Conservation (phyloP, 1,139 yeast species). For the Scheffersomyces parashehatae region DNA sequence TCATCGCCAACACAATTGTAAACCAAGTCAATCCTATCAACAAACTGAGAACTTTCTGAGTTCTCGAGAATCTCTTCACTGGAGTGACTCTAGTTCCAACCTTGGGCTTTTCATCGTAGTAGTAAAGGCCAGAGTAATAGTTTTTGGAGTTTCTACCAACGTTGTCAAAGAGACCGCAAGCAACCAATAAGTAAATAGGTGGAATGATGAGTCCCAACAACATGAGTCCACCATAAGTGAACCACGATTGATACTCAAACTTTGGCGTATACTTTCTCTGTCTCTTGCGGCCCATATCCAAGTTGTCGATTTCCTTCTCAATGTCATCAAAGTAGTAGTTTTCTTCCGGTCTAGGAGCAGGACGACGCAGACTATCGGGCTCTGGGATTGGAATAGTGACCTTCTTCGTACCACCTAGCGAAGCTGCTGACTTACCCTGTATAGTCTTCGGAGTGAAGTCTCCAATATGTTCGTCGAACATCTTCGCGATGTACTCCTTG, state of each 20-base stretch:
- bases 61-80: constrained; percentile 26
- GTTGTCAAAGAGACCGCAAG: constrained; percentile 36
- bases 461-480: constrained; percentile 13
- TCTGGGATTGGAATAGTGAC: background rate
- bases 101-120: constrained; percentile 7
- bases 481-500: constrained; percentile 10
- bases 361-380: background rate
- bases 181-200: constrained; percentile 34
- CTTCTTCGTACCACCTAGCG: background rate
- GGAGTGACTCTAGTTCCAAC: constrained; percentile 3
- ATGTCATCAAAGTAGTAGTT: background rate
- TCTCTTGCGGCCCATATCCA: background rate
- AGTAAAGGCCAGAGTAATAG: constrained; percentile 21
- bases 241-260: background rate
- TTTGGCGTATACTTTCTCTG: background rate
- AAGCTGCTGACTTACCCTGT: constrained; percentile 4
- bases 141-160: constrained; percentile 15
- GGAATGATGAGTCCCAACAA: constrained; percentile 33
- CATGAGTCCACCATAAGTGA: constrained; percentile 16
- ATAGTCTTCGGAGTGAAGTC: constrained; percentile 15
- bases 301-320: background rate
- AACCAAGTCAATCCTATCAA: constrained; percentile 38
- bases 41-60: constrained; percentile 35
- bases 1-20: constrained; percentile 36
- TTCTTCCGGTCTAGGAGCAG: background rate